Evolutionary conservation across 2,329 filamentous ascomycete genomes (phyloP).

Genomic region (Apiospora sp.): DNA sequence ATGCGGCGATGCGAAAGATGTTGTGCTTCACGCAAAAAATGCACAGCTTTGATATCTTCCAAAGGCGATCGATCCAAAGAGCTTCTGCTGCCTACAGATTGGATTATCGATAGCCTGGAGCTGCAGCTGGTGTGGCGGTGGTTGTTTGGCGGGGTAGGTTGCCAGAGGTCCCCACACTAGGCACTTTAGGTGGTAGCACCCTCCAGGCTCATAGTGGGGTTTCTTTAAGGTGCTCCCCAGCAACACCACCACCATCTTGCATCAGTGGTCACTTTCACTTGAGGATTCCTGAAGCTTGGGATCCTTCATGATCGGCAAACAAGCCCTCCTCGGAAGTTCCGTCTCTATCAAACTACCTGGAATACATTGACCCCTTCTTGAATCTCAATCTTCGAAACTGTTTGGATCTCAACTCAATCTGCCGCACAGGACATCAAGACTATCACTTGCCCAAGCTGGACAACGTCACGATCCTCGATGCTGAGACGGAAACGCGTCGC

Average conservation of each 20-base stretch:
- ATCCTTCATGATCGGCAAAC: background rate
- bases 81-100: background rate
- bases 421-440: background rate
- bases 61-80: background rate
- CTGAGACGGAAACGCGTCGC: background rate
- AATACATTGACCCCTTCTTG: background rate
- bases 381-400: background rate
- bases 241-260: background rate
- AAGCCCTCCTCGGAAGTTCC: background rate
- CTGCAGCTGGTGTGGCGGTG: background rate
- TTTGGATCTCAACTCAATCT: slow-evolving; percentile 1
- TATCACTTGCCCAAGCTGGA: background rate
- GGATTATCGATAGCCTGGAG: slow-evolving; percentile 5
- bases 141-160: slow-evolving; percentile 7
- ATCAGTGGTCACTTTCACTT: background rate
- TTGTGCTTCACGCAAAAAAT: background rate
- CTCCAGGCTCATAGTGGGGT: background rate
- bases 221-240: background rate
- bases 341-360: background rate
- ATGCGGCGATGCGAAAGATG: background rate
- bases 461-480: background rate
- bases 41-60: background rate
- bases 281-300: background rate
- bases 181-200: background rate
- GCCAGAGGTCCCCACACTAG: background rate